Evolutionary conservation across 1,284 basidiomycete species (phyloP), one percentile per base, ranked within the genome.

Genomic region (Puccinia novopanici): DNA sequence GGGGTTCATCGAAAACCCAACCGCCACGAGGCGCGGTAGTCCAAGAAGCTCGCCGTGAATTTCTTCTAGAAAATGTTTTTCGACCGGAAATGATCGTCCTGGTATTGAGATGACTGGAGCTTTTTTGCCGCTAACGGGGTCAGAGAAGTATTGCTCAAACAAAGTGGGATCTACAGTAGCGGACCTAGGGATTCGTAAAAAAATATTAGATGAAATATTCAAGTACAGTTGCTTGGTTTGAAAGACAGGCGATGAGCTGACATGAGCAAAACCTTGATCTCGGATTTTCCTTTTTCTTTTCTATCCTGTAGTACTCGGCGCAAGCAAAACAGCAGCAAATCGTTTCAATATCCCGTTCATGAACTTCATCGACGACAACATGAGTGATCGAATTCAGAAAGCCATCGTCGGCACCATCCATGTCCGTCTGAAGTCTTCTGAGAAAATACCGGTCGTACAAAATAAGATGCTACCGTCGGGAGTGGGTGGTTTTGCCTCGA

Each of bases 321-420:
- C 82, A 98, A 89, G 17, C 96, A 93, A 80, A 96, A 93, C 12
- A 99, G 89, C 67, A 96, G 87, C 67, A 98, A 87, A 86, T 98
- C 96, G 94, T 97, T 85, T 98, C 95, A 80, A 98, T 91, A 84
- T 97, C 95, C 45, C 95, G 91, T 86, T 98, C 95, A 86, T 99
- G 95, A 2, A 96, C 95, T 86, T 99, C 95, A 86, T 99, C 95
- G 59, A 98, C 93, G 55, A 98, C 87, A 81, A 98, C 90, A 86
- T 98, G 95, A 10, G 95, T 94, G 68, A 97, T 89, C 79, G 90
- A 88, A 84, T 98, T 94, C 82, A 98, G 88, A 83, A 86, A 88
- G 17, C 83, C 75, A 50, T 86, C 85, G 15, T 84, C 84, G 87
- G 68, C 89, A 86, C 83, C 82, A 54, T 86, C 85, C 10, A 97